Evolutionary conservation across 2,329 filamentous ascomycete species (phyloP), one percentile per base, ranked within the genome.

Genomic region (Alternaria sp.): DNA sequence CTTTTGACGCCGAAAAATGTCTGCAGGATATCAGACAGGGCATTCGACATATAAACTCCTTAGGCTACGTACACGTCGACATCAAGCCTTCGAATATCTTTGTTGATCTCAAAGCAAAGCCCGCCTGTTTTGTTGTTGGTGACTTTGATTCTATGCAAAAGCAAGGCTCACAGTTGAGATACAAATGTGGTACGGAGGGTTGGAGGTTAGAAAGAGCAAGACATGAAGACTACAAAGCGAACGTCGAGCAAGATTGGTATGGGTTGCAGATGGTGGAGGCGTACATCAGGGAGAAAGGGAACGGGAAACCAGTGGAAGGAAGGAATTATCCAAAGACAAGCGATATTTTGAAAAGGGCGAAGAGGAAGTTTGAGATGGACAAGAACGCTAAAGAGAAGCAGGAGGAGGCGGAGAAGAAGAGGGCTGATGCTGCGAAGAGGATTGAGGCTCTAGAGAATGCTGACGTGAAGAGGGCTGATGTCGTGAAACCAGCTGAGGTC

Each of bases 1-100:
- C 18, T 4, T 48, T 48, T 7, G 45, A 48, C 6, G 16, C 38
- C n/a, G 9, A 34, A 2, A 46, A 38, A 2, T 54, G 52, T 32
- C 7, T 54, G 3, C 14, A 20, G 7, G 27, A 52, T 14, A 49
- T 65, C 3, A n/a, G 12, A 40, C 18, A 12, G 28, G 11, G 60
- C 41, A 5, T 20, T 61, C 8, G 12, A 22, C 60, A 63, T 27
- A 38, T 65, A 4, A 56, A 65, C 34, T 30, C 18, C 7, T 27
- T 63, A 4, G 63, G 57, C 25, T 56, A 56, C 11, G 52, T 38
- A 4, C 52, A 54, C 30, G 45, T 20, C 40, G 41, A 54, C 20
- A 54, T 46, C 30, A 54, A 65, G 34, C 60, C 63, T 4, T n/a
- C 38, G 5, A 61, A 65, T 22, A 57, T 65, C 16, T 58, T 63